phyloP scores from a whole-genome alignment of 495 filamentous ascomycete genomes.

The Cenococcum geophilum region DNA sequence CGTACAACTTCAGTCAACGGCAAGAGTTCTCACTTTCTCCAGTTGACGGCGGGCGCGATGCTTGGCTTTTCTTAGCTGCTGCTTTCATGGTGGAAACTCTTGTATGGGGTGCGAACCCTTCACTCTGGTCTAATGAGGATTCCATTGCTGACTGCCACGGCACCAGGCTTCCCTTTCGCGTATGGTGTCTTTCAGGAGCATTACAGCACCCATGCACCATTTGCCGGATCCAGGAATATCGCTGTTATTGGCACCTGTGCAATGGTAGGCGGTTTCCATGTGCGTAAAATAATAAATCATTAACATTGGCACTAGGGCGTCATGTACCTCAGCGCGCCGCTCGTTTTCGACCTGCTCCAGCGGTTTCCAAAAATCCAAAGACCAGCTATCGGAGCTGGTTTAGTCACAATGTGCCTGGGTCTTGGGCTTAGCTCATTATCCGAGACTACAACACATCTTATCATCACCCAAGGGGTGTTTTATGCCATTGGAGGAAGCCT shows the following conservation, averaged over 20 bases:
- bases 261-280: conserved; percentile 31
- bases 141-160: not conserved
- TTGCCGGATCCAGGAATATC: conserved; percentile 35
- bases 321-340: conserved; percentile 43
- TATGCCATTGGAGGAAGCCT: conserved; percentile 46
- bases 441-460: conserved; percentile 41
- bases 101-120: conserved; percentile 51
- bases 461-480: conserved; percentile 48
- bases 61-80: conserved; percentile 58
- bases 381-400: conserved; percentile 36
- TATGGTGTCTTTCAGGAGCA: conserved; percentile 59
- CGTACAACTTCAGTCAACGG: not conserved
- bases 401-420: conserved; percentile 25
- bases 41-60: conserved; percentile 54
- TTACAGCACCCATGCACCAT: conserved; percentile 46
- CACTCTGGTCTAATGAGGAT: not conserved
- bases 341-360: conserved; percentile 38
- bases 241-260: conserved; percentile 48
- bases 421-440: conserved; percentile 43
- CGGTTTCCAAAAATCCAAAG: conserved; percentile 31
- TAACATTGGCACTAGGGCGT: conserved; percentile 30
- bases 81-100: conserved; percentile 58
- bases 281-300: not conserved
- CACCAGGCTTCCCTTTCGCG: conserved; percentile 55
- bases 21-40: conserved; percentile 44